These are phyloP conservation scores for Diaporthe velutina DNA, from an alignment of 2,329 filamentous ascomycete species.

Conservation along the genomic window DNA sequence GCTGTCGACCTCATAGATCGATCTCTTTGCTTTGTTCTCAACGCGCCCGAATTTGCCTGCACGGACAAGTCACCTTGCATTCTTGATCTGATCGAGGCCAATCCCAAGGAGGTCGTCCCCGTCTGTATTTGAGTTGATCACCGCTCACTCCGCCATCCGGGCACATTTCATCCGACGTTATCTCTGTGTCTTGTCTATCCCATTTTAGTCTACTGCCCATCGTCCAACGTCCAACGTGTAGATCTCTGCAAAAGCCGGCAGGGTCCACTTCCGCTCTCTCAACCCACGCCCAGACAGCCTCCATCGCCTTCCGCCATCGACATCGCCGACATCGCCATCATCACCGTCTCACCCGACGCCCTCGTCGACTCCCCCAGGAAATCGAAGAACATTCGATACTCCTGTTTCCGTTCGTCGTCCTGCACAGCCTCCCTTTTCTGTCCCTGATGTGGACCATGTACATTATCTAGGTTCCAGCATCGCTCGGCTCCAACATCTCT, in stretches of 20 bases:
- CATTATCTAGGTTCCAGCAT: constrained; percentile 5
- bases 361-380: background rate
- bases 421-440: background rate
- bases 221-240: constrained; percentile 13
- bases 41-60: background rate
- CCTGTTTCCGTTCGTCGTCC: background rate
- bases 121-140: background rate
- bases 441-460: background rate
- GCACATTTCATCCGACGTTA: constrained; percentile 19
- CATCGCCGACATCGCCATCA: background rate
- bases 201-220: background rate
- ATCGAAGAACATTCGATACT: background rate
- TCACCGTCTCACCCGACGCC: background rate
- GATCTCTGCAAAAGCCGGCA: background rate
- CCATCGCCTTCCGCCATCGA: background rate
- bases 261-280: background rate
- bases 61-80: background rate
- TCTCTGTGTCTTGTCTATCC: background rate
- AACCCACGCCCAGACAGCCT: background rate
- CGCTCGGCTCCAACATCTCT: constrained; percentile 35
- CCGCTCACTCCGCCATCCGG: background rate
- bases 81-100: background rate
- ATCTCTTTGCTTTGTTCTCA: background rate
- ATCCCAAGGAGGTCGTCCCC: background rate
- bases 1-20: background rate